Conservation (phyloP, 179 eudicot species). For the Carnegiea gigantea region DNA sequence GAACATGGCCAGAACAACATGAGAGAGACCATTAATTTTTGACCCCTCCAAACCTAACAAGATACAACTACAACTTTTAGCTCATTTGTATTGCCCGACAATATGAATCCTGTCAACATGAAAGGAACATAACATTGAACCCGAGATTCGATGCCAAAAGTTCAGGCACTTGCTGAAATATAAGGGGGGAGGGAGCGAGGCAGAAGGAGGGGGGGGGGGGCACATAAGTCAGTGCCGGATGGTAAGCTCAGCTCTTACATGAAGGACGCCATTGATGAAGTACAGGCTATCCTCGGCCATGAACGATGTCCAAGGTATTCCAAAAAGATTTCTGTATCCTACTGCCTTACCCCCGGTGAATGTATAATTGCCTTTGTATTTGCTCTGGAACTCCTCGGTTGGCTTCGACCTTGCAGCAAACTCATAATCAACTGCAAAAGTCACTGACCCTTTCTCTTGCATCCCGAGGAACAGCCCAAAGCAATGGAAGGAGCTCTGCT, state of each 20-base stretch:
- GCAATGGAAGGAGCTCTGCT: constrained; percentile 85
- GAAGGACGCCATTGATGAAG: constrained; percentile 73
- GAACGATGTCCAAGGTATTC: constrained; percentile 83
- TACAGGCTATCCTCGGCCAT: constrained; percentile 87
- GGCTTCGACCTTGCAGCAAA: constrained; percentile 87
- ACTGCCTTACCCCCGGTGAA: constrained; percentile 97
- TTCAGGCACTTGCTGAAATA: not conserved
- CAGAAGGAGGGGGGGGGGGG: no score
- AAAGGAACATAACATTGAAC: not conserved
- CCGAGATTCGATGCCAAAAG: not conserved
- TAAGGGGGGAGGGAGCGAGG: not conserved
- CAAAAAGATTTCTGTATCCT: constrained; percentile 82
- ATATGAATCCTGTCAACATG: constrained; percentile 19
- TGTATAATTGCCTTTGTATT: constrained; percentile 85
- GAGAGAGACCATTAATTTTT: constrained; percentile 1
- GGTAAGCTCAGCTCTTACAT: constrained; percentile 90
- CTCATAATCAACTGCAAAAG: constrained; percentile 84
- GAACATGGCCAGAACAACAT: constrained; percentile 18
- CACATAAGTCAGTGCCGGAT: constrained; percentile 44
- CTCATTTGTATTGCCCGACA: constrained; percentile 14
- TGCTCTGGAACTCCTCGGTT: constrained; percentile 70
- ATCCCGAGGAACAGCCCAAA: constrained; percentile 89
- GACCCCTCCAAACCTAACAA: constrained; percentile 16
- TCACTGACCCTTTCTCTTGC: constrained; percentile 92
- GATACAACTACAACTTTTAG: constrained; percentile 18